Evolutionary conservation across 177 flowering plant species (phyloP), one percentile per base, ranked within the genome.

Genomic region (Vitis hybrid): DNA sequence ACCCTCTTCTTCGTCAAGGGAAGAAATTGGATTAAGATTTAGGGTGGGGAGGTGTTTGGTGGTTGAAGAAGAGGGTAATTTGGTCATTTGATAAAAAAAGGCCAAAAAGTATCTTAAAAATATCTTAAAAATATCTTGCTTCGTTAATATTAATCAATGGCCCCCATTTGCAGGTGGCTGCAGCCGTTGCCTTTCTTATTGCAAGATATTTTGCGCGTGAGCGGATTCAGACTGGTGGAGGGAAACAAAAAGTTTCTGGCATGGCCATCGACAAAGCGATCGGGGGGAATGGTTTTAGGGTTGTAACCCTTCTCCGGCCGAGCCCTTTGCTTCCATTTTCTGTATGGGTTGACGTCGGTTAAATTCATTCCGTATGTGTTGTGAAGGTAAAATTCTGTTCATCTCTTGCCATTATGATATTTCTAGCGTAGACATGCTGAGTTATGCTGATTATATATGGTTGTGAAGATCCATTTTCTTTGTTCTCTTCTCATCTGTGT

Each of bases 121-220:
- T 22, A 33, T 33, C 45, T 6, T 4, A 0, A 6, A 33, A 33
- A 33, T 33, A 33, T 33, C 45, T 33, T 33, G 45, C 45, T 33
- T 7, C 45, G 7, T 33, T 33, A 33, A 2, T 5, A 7, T 1
- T 33, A 33, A 33, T 33, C 1, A 33, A 33, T 33, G 45, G 8
- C 45, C 7, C 55, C 16, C 16, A n/a, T 74, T 83, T 75, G 64
- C 87, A 95, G 99, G 78, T 95, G 70, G 99, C 99, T 26, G 98
- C 99, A 49, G 85, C 91, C 79, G 87, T 91, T 78, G 93, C 99
- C 56, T 95, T 95, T 80, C 84, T 93, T 15, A 93, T 95, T 70
- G 99, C 99, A 58, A 89, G 99, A 88, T 95, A 95, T 87, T 93
- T 95, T 84, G 99, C 99, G 33, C 97, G 97, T 65, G 99, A 95